A percentile compares a stretch with the other conserved stretches of the same genome.
Conservation (phyloP, 2,329 filamentous ascomycete genomes). For the Calonectria hawksworthii region DNA sequence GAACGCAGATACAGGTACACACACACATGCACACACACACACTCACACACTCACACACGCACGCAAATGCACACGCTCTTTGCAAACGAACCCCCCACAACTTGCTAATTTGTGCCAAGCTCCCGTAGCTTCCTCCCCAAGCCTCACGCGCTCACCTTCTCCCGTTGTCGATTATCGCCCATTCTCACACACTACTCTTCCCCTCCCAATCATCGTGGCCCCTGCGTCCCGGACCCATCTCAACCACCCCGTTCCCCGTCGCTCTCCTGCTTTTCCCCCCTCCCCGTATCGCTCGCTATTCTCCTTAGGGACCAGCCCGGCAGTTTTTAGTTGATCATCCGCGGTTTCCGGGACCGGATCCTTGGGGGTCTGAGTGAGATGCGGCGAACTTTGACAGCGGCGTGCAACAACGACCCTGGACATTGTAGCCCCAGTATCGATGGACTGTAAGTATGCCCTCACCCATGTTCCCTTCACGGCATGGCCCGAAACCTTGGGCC, state of each 20-base stretch:
- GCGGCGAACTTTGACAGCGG: slow-evolving; percentile 16
- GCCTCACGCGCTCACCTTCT: slow-evolving; percentile 23
- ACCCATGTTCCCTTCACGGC: slow-evolving; percentile 22
- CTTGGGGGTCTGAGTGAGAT: slow-evolving; percentile 20
- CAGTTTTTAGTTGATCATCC: slow-evolving; percentile 40
- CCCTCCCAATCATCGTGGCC: slow-evolving; percentile 14
- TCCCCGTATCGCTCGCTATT: slow-evolving; percentile 26
- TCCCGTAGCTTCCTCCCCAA: neutral
- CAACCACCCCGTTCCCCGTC: slow-evolving; percentile 16
- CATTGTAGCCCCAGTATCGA: neutral
- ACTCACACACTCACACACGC: neutral
- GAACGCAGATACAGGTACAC: neutral
- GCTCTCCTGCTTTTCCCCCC: slow-evolving; percentile 13
- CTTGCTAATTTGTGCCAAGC: neutral
- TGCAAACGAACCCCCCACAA: neutral
- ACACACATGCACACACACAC: neutral
- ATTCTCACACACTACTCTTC: slow-evolving; percentile 3
- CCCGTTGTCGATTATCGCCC: slow-evolving; percentile 15
- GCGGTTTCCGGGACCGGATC: slow-evolving; percentile 33
- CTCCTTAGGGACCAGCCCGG: slow-evolving; percentile 24
- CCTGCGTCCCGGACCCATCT: slow-evolving; percentile 14
- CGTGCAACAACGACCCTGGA: slow-evolving; percentile 10
- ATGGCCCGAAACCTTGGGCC: slow-evolving; percentile 27
- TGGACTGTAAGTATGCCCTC: slow-evolving; percentile 8
- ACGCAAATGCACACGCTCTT: neutral